Evolutionary conservation across 2,329 filamentous ascomycete species (phyloP), one percentile per base, ranked within the genome.

Genomic region (Diaporthe sp.): DNA sequence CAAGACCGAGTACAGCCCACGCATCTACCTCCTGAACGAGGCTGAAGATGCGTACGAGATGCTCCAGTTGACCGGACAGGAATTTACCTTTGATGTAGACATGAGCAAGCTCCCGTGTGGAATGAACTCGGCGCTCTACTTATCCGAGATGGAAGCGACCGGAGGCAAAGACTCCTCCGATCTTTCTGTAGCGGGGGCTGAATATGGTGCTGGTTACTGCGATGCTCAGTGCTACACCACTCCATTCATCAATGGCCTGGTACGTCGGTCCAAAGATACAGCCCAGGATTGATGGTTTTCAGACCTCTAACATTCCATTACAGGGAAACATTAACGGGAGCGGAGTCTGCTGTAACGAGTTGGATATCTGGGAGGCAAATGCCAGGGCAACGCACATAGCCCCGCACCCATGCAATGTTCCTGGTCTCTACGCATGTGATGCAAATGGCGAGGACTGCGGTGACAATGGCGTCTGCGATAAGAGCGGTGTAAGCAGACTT

Each of bases 301-400:
- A 81, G 77, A 78, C 78, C 77, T n/a, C 76, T 34, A 13, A 46
- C 34, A 46, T 39, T 44, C n/a, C 8, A 25, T 9, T 70, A 31
- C 39, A 88, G 85, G 90, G 85, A 67, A 92, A 92, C 80, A 84
- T 87, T n/a, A 87, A 89, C 9, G 86, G 83, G 58, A 84, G 88
- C 68, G 92, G 92, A 76, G 86, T 91, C 53, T 93, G 92, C 88
- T 94, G 92, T 83, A 84, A 88, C 58, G 92, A 94, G 83, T 92
- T 94, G 88, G 92, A 94, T 76, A 87, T 92, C 81, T 92, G 90
- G 90, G 91, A 93, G 82, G 90, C 90, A 75, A 92, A 93, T 85
- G 86, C 85, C 71, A 86, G 90, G 77, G 88, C 90, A 10, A 87
- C 86, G 25, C 89, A 90, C 42, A 87, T 88, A 78, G 92, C 91